Evolutionary conservation across 805 yeast species (phyloP).

Genomic region (Starmerella gropengiesseri): DNA sequence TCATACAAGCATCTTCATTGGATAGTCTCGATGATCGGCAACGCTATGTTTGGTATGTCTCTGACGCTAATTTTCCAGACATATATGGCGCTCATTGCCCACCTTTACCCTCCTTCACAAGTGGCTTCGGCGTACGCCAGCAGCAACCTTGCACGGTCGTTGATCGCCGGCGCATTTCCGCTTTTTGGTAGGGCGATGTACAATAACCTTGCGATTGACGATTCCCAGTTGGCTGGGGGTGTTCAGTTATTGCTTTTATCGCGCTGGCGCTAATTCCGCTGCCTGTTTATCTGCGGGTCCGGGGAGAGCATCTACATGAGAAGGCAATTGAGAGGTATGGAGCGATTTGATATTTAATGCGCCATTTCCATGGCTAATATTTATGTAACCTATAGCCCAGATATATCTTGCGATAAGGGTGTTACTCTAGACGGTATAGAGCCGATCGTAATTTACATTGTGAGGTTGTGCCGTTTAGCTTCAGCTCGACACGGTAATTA

Average conservation of each 20-base stretch:
- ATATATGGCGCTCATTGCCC: conserved; percentile 40
- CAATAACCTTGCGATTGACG: conserved; percentile 30
- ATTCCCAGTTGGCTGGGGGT: conserved; percentile 54
- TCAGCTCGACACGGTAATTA: no score
- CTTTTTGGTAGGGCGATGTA: conserved; percentile 53
- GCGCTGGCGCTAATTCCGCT: conserved; percentile 40
- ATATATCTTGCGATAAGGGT: no score
- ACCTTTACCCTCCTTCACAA: conserved; percentile 39
- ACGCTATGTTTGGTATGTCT: conserved; percentile 33
- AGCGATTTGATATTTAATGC: background rate
- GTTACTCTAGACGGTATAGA: no score
- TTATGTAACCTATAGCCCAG: no score
- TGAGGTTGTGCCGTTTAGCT: no score
- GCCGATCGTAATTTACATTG: no score
- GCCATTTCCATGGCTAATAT: no score
- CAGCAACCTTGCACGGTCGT: conserved; percentile 41
- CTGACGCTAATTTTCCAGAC: conserved; percentile 43
- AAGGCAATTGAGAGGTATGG: conserved; percentile 14
- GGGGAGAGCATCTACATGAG: conserved; percentile 12
- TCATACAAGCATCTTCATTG: conserved; percentile 40
- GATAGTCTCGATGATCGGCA: conserved; percentile 41
- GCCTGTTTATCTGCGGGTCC: conserved; percentile 26
- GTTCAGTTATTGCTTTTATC: conserved; percentile 38
- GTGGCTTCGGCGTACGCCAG: conserved; percentile 52
- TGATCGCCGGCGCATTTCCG: conserved; percentile 49